Percentiles rank a stretch among this genome's conserved stretches.
Conservation (phyloP, 345 rosid genomes). For the Syzygium jambos region DNA sequence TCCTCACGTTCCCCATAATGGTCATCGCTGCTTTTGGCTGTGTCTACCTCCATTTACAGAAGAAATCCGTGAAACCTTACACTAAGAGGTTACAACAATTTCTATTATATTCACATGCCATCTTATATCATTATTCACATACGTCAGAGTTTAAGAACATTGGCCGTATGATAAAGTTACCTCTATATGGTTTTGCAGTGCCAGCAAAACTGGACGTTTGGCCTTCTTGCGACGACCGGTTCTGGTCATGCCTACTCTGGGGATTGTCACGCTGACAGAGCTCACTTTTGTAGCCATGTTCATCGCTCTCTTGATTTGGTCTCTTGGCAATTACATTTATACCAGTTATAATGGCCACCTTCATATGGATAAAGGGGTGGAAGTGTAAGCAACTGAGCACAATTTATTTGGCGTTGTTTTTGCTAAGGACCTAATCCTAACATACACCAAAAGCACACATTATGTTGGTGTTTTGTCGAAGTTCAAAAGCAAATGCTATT, state of each 20-base stretch:
- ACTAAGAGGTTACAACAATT: neutral
- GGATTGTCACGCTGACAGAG: constrained; percentile 33
- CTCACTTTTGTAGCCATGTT: constrained; percentile 27
- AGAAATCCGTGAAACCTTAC: constrained; percentile 6
- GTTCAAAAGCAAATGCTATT: neutral
- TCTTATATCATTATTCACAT: neutral
- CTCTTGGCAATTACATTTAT: constrained; percentile 16
- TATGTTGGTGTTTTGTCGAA: neutral
- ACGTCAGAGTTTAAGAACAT: neutral
- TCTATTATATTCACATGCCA: neutral
- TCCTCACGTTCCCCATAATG: constrained; percentile 55
- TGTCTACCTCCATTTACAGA: constrained; percentile 46
- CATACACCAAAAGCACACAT: neutral
- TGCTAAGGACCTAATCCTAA: neutral
- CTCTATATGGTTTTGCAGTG: neutral
- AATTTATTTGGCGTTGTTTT: neutral
- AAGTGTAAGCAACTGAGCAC: constrained; percentile 20
- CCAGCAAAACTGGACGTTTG: neutral
- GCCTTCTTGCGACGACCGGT: constrained; percentile 13
- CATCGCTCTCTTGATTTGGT: constrained; percentile 18
- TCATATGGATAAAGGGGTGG: constrained; percentile 21
- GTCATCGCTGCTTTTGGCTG: constrained; percentile 50
- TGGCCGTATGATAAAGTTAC: neutral
- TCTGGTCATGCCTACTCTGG: constrained; percentile 34
- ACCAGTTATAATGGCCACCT: constrained; percentile 36